phyloP scores from a whole-genome alignment of 2,329 filamentous ascomycete species.

The Penicillium hesseltinei region DNA sequence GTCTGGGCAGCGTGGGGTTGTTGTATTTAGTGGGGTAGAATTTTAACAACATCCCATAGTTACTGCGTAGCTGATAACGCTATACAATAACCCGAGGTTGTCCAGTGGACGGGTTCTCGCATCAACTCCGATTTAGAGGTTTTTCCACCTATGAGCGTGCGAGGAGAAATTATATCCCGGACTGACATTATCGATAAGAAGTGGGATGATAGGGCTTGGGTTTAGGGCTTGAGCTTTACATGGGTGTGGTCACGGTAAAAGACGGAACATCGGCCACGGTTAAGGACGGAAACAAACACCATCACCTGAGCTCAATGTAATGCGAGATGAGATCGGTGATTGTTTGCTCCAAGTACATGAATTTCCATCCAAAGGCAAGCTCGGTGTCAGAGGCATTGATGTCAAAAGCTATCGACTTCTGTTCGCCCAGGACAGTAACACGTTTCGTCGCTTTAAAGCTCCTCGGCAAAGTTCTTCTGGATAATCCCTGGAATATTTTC shows the following conservation, averaged over 20 bases:
- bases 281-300: background rate
- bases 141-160: slow-evolving; percentile 28
- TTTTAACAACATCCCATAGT: background rate
- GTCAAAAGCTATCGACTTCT: too few species aligned
- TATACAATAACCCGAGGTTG: background rate
- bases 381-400: background rate
- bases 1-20: slow-evolving; percentile 1
- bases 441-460: too few species aligned
- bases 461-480: too few species aligned
- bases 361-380: background rate
- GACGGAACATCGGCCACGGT: background rate
- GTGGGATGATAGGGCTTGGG: slow-evolving; percentile 8
- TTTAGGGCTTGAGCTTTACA: slow-evolving; percentile 5
- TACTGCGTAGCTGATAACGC: background rate
- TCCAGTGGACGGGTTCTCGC: slow-evolving; percentile 7
- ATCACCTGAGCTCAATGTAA: background rate
- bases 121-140: slow-evolving; percentile 15
- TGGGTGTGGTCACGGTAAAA: background rate
- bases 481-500: too few species aligned
- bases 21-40: background rate
- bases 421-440: too few species aligned
- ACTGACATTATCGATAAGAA: slow-evolving; percentile 10
- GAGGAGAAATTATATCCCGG: slow-evolving; percentile 7
- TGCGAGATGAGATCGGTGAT: background rate
- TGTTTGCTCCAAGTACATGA: background rate